phyloP scores from a whole-genome alignment of 352 stramenopile genomes.

The Phytopythium ostracodes region DNA sequence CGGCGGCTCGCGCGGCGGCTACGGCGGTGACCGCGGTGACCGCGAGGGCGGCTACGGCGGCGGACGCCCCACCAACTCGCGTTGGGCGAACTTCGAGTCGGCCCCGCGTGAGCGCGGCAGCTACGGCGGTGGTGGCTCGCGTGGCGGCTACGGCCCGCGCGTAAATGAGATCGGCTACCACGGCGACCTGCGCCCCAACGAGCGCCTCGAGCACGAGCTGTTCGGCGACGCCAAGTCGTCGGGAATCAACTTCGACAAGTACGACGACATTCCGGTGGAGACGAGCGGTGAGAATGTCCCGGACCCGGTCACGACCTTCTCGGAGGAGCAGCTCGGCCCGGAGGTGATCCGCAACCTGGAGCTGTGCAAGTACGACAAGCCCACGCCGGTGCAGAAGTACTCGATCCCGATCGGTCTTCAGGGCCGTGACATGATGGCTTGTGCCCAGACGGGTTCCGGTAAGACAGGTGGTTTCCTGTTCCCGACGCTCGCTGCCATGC shows the following conservation, averaged over 20 bases:
- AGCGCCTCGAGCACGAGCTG: slow-evolving; percentile 90
- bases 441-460: slow-evolving; percentile 97
- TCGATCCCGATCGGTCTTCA: slow-evolving; percentile 95
- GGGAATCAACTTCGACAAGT: slow-evolving; percentile 99
- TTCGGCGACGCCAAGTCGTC: slow-evolving; percentile 92
- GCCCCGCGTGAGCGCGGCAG: slow-evolving; percentile 27
- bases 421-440: slow-evolving; percentile 98
- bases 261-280: slow-evolving; percentile 98
- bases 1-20: slow-evolving; percentile 16
- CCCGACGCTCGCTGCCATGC: slow-evolving; percentile 96
- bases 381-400: slow-evolving; percentile 99
- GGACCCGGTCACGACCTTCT: slow-evolving; percentile 90
- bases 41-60: slow-evolving; percentile 17
- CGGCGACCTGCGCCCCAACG: slow-evolving; percentile 90
- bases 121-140: slow-evolving; percentile 33
- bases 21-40: slow-evolving; percentile 24
- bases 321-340: slow-evolving; percentile 85
- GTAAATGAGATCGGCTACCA: slow-evolving; percentile 97
- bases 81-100: slow-evolving; percentile 53
- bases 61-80: slow-evolving; percentile 39
- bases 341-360: slow-evolving; percentile 92
- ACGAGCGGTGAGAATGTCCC: slow-evolving; percentile 92
- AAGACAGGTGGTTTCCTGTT: slow-evolving; percentile 97
- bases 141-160: slow-evolving; percentile 48
- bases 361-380: slow-evolving; percentile 94